Conservation (phyloP, 2,329 filamentous ascomycete species). For the Karstenula rhodostoma region DNA sequence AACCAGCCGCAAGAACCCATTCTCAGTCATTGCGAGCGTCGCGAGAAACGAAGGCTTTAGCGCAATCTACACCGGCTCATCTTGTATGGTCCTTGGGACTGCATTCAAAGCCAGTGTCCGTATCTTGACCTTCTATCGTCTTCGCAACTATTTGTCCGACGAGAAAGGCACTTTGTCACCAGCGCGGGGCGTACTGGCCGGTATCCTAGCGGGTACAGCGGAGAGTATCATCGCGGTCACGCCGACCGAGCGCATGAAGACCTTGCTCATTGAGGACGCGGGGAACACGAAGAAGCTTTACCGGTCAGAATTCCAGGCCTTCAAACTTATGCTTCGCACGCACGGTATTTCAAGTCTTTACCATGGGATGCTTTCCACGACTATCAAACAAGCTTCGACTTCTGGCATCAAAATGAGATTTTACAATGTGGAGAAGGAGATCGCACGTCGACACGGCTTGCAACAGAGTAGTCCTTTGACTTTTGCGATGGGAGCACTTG, state of each 20-base stretch:
- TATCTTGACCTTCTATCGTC: conserved; percentile 40
- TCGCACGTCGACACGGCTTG: conserved; percentile 27
- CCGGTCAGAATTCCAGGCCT: conserved; percentile 30
- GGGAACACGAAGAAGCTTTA: conserved; percentile 31
- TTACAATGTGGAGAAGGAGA: conserved; percentile 58
- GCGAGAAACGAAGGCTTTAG: conserved; percentile 33
- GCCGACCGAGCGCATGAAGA: conserved; percentile 43
- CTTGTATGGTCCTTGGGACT: conserved; percentile 36
- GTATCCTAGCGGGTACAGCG: conserved; percentile 35
- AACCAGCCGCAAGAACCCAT: conserved; percentile 26
- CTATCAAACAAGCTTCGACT: conserved; percentile 58
- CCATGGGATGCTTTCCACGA: conserved; percentile 56
- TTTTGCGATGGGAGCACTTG: conserved; percentile 39
- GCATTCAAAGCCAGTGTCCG: conserved; percentile 44
- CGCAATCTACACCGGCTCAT: conserved; percentile 40
- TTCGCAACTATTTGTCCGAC: conserved; percentile 37
- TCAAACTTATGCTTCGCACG: conserved; percentile 43
- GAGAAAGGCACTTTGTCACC: conserved; percentile 35
- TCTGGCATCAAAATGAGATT: conserved; percentile 59
- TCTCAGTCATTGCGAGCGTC: conserved; percentile 31
- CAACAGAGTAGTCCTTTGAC: conserved; percentile 33
- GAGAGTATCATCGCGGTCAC: conserved; percentile 42
- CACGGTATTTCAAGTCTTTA: conserved; percentile 56
- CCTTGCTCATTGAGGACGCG: conserved; percentile 43
- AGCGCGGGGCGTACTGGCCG: conserved; percentile 35